A percentile compares a stretch with the other conserved stretches of the same genome.
phyloP scores from a whole-genome alignment of 352 stramenopile species.

The Peronospora tabacina region DNA sequence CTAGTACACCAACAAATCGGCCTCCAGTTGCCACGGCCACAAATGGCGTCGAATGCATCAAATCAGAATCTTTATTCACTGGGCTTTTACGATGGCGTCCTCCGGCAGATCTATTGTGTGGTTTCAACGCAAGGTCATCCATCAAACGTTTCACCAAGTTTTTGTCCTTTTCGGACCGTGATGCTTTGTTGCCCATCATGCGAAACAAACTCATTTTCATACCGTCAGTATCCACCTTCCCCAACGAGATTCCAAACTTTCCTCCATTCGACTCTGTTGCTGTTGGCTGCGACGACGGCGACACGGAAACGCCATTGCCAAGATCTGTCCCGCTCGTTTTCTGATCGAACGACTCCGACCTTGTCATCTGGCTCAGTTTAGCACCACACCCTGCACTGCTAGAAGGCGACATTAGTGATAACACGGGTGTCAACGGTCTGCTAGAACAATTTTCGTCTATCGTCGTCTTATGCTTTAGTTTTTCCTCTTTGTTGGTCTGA shows the following conservation, averaged over 20 bases:
- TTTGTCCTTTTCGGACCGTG: conserved; percentile 49
- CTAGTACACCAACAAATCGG: conserved; percentile 42
- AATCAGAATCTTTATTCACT: conserved; percentile 18
- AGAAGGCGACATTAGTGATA: conserved; percentile 30
- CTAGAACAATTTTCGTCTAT: conserved; percentile 21
- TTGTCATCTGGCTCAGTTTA: conserved; percentile 42
- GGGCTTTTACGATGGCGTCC: conserved; percentile 25
- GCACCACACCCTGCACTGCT: conserved; percentile 33
- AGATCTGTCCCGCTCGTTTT: conserved; percentile 22
- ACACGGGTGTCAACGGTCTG: conserved; percentile 13
- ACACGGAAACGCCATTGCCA: conserved; percentile 8
- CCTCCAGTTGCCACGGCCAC: conserved; percentile 43
- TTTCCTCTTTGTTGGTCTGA: conserved; percentile 15
- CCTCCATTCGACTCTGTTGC: conserved; percentile 22
- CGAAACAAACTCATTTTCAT: conserved; percentile 68
- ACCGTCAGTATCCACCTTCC: conserved; percentile 56
- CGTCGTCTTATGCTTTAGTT: conserved; percentile 11
- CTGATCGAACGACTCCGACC: conserved; percentile 53
- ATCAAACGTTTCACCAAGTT: conserved; percentile 57
- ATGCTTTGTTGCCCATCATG: conserved; percentile 51
- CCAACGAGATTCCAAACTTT: conserved; percentile 46
- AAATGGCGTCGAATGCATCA: conserved; percentile 46
- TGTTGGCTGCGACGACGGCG: conserved; percentile 12
- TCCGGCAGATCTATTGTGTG: conserved; percentile 27
- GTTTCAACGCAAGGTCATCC: conserved; percentile 42